Percentiles rank a stretch among this genome's conserved stretches.
phyloP scores from a whole-genome alignment of 768 basidiomycete species.

The Tulasnella sp. region DNA sequence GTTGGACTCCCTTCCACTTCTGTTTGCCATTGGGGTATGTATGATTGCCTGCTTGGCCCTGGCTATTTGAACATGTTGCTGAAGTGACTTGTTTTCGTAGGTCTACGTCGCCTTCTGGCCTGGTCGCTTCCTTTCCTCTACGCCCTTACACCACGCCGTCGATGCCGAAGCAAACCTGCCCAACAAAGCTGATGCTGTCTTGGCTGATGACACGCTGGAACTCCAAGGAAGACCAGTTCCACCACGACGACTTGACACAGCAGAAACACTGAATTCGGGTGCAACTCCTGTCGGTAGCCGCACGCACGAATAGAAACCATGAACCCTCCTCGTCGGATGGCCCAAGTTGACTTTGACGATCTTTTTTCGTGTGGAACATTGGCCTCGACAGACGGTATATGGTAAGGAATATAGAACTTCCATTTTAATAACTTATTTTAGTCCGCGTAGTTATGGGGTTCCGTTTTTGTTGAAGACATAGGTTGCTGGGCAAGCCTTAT shows the following conservation, averaged over 20 bases:
- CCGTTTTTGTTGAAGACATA: neutral
- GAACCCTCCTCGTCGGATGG: no score
- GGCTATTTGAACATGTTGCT: neutral
- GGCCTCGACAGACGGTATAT: neutral
- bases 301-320: neutral
- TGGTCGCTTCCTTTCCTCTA: slow-evolving; percentile 30
- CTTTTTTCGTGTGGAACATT: neutral
- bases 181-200: neutral
- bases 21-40: slow-evolving; percentile 51
- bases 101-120: slow-evolving; percentile 48
- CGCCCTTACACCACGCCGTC: neutral
- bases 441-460: neutral
- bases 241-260: neutral
- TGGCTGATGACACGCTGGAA: neutral
- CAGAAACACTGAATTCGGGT: neutral
- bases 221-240: neutral
- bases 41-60: slow-evolving; percentile 23
- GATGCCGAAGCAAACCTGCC: neutral
- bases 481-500: neutral
- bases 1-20: slow-evolving; percentile 58
- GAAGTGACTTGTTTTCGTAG: neutral
- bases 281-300: neutral
- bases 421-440: neutral
- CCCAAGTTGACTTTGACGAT: neutral
- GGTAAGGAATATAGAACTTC: neutral